Evolutionary conservation across 768 basidiomycete genomes (phyloP).

Genomic region (Xerocomus potaroensis): DNA sequence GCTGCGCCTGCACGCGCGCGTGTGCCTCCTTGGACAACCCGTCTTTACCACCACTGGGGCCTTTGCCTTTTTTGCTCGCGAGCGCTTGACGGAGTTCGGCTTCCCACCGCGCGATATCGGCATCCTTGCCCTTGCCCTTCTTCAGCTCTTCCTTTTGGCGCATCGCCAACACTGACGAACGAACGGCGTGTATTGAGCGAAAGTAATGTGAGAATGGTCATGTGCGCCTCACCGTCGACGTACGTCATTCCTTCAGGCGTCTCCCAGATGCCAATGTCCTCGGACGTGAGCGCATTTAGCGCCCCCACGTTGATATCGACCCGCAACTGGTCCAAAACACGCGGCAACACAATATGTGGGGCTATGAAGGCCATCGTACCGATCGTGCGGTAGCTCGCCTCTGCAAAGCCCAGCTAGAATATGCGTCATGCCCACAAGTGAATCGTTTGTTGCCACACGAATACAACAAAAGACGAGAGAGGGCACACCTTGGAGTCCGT

Average conservation of each 20-base stretch:
- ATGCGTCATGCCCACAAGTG: too few species aligned
- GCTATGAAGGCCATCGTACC: constrained; percentile 79
- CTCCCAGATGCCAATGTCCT: constrained; percentile 79
- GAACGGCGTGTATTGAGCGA: too few species aligned
- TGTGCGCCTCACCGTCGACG: constrained; percentile 59
- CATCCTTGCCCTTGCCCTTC: constrained; percentile 90
- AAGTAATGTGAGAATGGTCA: too few species aligned
- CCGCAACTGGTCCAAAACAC: constrained; percentile 62
- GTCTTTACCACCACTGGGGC: constrained; percentile 36
- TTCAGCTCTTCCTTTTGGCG: constrained; percentile 49
- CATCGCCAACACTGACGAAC: constrained; percentile 51
- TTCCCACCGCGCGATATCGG: constrained; percentile 93
- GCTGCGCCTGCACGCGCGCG: constrained; percentile 76
- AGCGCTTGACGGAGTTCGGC: constrained; percentile 85
- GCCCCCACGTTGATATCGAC: constrained; percentile 56
- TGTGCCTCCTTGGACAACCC: constrained; percentile 79
- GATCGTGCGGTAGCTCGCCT: constrained; percentile 72
- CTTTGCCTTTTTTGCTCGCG: constrained; percentile 67
- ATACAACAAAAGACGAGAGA: not conserved
- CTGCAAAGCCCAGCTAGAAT: constrained; percentile 48
- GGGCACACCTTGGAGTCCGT: constrained; percentile 43
- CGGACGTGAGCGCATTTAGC: constrained; percentile 62
- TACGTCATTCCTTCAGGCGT: constrained; percentile 80
- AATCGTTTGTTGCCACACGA: too few species aligned
- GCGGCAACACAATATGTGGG: constrained; percentile 62